Percentiles rank a stretch among this genome's conserved stretches.
phyloP scores from a whole-genome alignment of 495 filamentous ascomycete species.

The Aspergillus sclerotiicarbonarius region DNA sequence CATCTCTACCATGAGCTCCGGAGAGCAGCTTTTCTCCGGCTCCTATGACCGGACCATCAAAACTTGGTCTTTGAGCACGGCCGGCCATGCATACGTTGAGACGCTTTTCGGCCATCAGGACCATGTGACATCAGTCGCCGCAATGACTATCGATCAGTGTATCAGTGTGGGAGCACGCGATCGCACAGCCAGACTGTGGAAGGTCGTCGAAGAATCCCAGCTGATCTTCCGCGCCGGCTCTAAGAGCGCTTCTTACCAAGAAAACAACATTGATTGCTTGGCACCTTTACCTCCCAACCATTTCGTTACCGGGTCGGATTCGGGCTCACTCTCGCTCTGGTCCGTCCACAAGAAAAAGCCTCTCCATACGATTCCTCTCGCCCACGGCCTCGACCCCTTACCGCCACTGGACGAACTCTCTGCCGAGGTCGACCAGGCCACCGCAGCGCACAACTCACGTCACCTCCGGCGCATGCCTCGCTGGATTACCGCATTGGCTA shows the following conservation, averaged over 20 bases:
- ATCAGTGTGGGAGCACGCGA: slow-evolving; percentile 87
- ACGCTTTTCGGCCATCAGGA: slow-evolving; percentile 97
- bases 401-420: slow-evolving; percentile 65
- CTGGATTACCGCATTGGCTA: slow-evolving; percentile 85
- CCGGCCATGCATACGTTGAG: slow-evolving; percentile 76
- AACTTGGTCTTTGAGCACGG: slow-evolving; percentile 68
- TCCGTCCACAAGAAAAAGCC: slow-evolving; percentile 92
- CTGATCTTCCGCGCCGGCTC: slow-evolving; percentile 89
- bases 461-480: slow-evolving; percentile 55
- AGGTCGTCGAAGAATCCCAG: slow-evolving; percentile 92
- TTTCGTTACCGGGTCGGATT: slow-evolving; percentile 92
- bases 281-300: slow-evolving; percentile 84
- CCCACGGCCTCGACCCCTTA: slow-evolving; percentile 75
- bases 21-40: slow-evolving; percentile 84
- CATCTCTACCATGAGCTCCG: slow-evolving; percentile 54
- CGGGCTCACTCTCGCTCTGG: slow-evolving; percentile 85
- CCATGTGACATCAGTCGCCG: slow-evolving; percentile 75
- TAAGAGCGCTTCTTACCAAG: slow-evolving; percentile 54
- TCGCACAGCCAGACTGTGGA: slow-evolving; percentile 93
- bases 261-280: slow-evolving; percentile 87
- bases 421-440: slow-evolving; percentile 62
- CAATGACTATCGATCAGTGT: slow-evolving; percentile 81
- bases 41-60: slow-evolving; percentile 88
- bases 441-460: slow-evolving; percentile 54
- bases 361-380: slow-evolving; percentile 70